These are phyloP conservation scores for Colletotrichum sp. DNA, from an alignment of 2,329 filamentous ascomycete species.

Conservation along the genomic window DNA sequence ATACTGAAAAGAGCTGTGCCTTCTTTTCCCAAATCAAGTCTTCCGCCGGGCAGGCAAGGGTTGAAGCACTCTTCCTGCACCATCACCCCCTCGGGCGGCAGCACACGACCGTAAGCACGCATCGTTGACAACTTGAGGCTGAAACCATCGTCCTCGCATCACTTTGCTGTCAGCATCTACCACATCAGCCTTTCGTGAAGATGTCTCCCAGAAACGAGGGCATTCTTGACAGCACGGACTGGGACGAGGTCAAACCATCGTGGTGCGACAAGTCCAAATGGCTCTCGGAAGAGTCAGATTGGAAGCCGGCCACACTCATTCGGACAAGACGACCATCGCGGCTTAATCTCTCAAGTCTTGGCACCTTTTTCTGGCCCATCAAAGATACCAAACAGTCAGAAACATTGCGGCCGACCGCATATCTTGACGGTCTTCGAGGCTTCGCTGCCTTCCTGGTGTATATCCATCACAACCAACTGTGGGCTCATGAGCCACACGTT, in stretches of 20 bases:
- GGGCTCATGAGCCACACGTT: constrained; percentile 37
- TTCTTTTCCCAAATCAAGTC: neutral
- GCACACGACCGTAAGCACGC: neutral
- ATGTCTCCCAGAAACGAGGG: constrained; percentile 36
- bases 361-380: constrained; percentile 16
- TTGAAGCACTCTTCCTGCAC: neutral
- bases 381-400: constrained; percentile 17
- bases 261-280: constrained; percentile 25
- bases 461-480: constrained; percentile 50
- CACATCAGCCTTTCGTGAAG: neutral
- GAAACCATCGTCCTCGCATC: neutral
- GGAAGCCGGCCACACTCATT: constrained; percentile 30
- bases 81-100: neutral
- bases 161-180: neutral
- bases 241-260: constrained; percentile 35
- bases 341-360: neutral
- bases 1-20: constrained; percentile 1
- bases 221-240: constrained; percentile 37
- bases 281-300: constrained; percentile 24
- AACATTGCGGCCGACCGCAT: constrained; percentile 44
- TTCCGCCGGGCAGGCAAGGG: neutral
- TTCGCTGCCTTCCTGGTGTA: constrained; percentile 53
- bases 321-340: constrained; percentile 13
- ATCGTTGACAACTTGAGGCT: neutral
- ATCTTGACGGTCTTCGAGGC: constrained; percentile 54